Base-by-base conservation (phyloP, 495 filamentous ascomycete genomes). In the Neurospora sp. region DNA sequence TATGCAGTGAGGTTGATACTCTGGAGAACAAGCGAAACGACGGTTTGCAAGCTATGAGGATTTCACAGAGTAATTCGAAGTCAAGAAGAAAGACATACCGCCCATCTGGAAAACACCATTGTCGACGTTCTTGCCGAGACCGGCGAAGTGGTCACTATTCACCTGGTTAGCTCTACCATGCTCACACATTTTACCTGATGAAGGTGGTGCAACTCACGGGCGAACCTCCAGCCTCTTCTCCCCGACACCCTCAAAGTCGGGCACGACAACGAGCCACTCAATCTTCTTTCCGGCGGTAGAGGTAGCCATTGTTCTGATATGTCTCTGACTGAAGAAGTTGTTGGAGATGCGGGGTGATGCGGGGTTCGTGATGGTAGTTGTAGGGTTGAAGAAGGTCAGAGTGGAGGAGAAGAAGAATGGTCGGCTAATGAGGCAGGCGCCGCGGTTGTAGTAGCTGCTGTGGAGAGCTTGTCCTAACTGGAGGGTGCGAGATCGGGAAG, bases 251-350 rank as follows among this genome's bases (percentile, higher is more conserved):
- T 86, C 86, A 75, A 90, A 87, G 82, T 98, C 95, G 18, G 94
- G 94, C 18, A 95, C 75, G 71, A 97, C 90, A 76, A 94, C 91
- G 11, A 98, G 87, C 90, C 91, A 98, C 82, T 98, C 94, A 72
- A 87, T 84, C 82, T 91, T 90, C 71, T 80, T 79, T 71, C 83
- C 78, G 12, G 77, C 70, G 69, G 83, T 75, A 9, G 77, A 6
- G 14, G 54, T 44, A 38, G 86, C 80, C 85, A 87, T 87, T 74
- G 78, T 81, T 74, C 74, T 78, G 23, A 40, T 70, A 1, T 8
- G 2, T 59, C 48, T 59, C 3, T 62, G 54, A 4, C 1, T 62
- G 14, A 62, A 62, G 54, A 62, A 62, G 54, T 62, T 62, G 54
- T 62, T 62, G 54, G 54, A 62, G 54, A 62, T 62, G 54, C 23